Percentiles rank a stretch among this genome's conserved stretches.
Evolutionary conservation across 2,329 filamentous ascomycete species (phyloP).

Genomic region (Phaeophleospora eucalypticola): DNA sequence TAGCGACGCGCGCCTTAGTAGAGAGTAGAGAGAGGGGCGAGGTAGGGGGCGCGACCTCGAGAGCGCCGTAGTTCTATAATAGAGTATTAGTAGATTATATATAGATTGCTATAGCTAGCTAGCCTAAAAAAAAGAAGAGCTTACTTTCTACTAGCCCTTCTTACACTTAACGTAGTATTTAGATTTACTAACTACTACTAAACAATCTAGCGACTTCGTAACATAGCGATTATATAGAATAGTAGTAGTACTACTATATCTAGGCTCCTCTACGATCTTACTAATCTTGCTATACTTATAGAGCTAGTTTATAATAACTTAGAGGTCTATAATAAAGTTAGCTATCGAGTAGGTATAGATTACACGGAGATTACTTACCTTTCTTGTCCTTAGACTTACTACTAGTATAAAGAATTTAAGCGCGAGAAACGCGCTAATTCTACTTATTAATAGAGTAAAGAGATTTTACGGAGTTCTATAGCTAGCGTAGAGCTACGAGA

Average conservation of each 20-base stretch:
- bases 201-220: background rate
- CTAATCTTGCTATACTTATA: background rate
- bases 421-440: background rate
- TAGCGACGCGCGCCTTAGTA: no score
- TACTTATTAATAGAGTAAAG: background rate
- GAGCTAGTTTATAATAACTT: background rate
- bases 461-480: background rate
- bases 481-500: background rate
- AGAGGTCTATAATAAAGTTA: background rate
- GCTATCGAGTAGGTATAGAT: background rate
- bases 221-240: background rate
- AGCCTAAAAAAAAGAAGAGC: background rate
- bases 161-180: background rate
- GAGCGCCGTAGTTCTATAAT: no score
- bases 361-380: background rate
- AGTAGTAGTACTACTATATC: background rate
- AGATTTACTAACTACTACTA: background rate
- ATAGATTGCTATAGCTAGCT: background rate
- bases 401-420: background rate
- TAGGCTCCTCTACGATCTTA: background rate
- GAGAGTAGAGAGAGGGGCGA: no score
- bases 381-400: no score
- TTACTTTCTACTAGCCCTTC: background rate
- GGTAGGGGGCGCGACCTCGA: no score
- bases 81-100: background rate